These are phyloP conservation scores for Aspergillus hancockii DNA, from an alignment of 495 filamentous ascomycete genomes.

Conservation along the genomic window DNA sequence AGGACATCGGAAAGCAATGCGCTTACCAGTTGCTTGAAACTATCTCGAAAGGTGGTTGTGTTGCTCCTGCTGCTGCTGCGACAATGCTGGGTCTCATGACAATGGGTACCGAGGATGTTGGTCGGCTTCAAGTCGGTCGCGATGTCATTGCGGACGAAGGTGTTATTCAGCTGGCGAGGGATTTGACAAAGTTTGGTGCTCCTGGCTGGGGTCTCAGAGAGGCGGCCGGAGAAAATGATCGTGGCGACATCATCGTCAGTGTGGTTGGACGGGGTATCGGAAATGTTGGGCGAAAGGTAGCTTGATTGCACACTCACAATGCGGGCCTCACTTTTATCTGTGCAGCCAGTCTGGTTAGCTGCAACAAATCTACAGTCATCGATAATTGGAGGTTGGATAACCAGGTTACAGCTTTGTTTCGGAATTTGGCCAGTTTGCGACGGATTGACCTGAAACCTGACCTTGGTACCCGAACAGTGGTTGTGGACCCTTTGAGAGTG, in stretches of 20 bases:
- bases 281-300: constrained; percentile 92
- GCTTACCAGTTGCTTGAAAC: constrained; percentile 87
- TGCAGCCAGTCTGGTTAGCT: constrained; percentile 9
- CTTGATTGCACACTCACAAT: constrained; percentile 47
- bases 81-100: constrained; percentile 89
- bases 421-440: constrained; percentile 10
- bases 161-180: constrained; percentile 75
- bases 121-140: constrained; percentile 59
- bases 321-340: constrained; percentile 11
- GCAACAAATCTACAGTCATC: background rate
- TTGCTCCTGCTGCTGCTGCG: constrained; percentile 63
- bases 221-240: constrained; percentile 61
- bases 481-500: background rate
- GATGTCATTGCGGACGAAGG: constrained; percentile 80
- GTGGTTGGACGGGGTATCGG: constrained; percentile 93
- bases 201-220: constrained; percentile 87
- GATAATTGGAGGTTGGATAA: constrained; percentile 6
- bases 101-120: constrained; percentile 82
- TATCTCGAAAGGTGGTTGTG: constrained; percentile 79
- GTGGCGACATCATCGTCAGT: constrained; percentile 77
- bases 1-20: constrained; percentile 85
- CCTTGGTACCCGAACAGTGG: constrained; percentile 1
- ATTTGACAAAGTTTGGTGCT: constrained; percentile 80
- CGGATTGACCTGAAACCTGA: background rate
- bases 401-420: constrained; percentile 20